These are phyloP conservation scores for Adansonia grandidieri DNA, from an alignment of 441 rosid genomes.

Conservation along the genomic window DNA sequence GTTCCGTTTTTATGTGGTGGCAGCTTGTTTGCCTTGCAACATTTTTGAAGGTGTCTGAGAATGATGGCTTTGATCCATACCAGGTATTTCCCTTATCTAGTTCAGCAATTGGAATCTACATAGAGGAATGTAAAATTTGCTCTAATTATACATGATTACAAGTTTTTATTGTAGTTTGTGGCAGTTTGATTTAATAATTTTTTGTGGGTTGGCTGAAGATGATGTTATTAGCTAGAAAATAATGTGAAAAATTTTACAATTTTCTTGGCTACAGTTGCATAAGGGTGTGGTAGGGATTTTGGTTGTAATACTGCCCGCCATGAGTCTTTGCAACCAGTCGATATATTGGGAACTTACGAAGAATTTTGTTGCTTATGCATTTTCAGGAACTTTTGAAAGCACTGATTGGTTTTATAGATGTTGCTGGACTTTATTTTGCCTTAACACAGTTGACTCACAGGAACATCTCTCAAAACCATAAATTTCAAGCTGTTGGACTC, in stretches of 20 bases:
- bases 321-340: neutral
- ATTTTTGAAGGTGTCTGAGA: slow-evolving; percentile 86
- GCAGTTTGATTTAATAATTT: neutral
- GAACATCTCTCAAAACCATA: slow-evolving; percentile 94
- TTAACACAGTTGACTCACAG: slow-evolving; percentile 87
- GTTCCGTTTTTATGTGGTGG: slow-evolving; percentile 20
- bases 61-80: slow-evolving; percentile 80
- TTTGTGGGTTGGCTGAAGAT: neutral
- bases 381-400: slow-evolving; percentile 89
- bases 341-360: neutral
- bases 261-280: slow-evolving; percentile 11
- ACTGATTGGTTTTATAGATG: slow-evolving; percentile 86
- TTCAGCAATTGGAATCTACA: neutral
- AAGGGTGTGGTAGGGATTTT: neutral
- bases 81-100: slow-evolving; percentile 54
- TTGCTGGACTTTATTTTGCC: slow-evolving; percentile 90
- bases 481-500: slow-evolving; percentile 96
- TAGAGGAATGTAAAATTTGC: neutral
- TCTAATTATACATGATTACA: neutral
- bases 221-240: neutral
- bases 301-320: neutral
- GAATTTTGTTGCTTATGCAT: neutral
- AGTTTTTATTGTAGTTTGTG: neutral
- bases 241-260: neutral
- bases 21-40: slow-evolving; percentile 97